Conservation (phyloP, 23 red algal species). For the Gracilaria domingensis region DNA sequence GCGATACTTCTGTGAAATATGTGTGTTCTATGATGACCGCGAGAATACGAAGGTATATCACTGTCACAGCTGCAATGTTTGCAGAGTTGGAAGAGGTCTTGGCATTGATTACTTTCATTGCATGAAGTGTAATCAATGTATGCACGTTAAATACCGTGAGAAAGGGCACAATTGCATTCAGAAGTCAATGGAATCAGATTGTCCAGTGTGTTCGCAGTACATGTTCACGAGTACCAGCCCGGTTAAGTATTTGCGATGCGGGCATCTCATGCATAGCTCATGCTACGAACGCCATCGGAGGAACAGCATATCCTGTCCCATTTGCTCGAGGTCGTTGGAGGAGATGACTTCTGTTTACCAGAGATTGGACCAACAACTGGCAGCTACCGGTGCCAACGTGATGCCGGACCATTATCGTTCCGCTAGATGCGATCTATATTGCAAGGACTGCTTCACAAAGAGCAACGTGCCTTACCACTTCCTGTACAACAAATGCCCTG, state of each 20-base stretch:
- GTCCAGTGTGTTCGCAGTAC: constrained; percentile 92
- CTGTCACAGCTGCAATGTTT: constrained; percentile 99
- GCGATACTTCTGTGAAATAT: constrained; percentile 90
- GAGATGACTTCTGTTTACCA: constrained; percentile 82
- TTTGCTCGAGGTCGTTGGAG: constrained; percentile 89
- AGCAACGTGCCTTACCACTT: constrained; percentile 81
- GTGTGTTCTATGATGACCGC: constrained; percentile 89
- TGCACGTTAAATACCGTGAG: constrained; percentile 74
- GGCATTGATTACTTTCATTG: constrained; percentile 98
- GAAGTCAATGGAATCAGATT: constrained; percentile 93
- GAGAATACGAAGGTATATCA: constrained; percentile 85
- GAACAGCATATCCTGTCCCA: constrained; percentile 77
- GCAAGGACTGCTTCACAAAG: constrained; percentile 81
- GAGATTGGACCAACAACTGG: constrained; percentile 58
- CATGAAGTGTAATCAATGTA: constrained; percentile 99
- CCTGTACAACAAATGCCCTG: constrained; percentile 90
- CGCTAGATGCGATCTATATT: constrained; percentile 71
- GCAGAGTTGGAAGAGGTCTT: constrained; percentile 92
- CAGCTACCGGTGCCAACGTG: constrained; percentile 44
- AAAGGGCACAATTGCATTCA: constrained; percentile 87
- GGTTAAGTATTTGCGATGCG: constrained; percentile 94
- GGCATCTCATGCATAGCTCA: constrained; percentile 93
- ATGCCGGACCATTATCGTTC: constrained; percentile 79
- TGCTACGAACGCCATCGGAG: constrained; percentile 77
- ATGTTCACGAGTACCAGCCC: constrained; percentile 94